A percentile compares a stretch with the other conserved stretches of the same genome.
Conservation (phyloP, 768 basidiomycete species). For the Leccinum subtestaceum region DNA sequence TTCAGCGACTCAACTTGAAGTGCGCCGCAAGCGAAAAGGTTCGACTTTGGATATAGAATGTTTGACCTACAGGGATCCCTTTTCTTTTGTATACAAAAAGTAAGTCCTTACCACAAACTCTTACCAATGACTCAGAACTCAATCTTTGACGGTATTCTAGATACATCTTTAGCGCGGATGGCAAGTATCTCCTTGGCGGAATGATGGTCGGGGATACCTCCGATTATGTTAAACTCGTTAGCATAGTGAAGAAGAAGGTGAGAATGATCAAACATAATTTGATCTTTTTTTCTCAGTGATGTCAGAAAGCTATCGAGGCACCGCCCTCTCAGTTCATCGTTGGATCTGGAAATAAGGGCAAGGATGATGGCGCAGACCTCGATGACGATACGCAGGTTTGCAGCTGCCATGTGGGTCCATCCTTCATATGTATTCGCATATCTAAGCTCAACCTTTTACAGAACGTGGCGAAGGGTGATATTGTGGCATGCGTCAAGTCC, state of each 20-base stretch:
- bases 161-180: slow-evolving; percentile 70
- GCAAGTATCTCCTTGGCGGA: slow-evolving; percentile 68
- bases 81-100: slow-evolving; percentile 71
- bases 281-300: neutral
- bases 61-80: slow-evolving; percentile 69
- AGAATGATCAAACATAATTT: neutral
- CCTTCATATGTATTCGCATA: neutral
- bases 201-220: slow-evolving; percentile 78
- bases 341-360: slow-evolving; percentile 48
- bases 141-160: slow-evolving; percentile 18
- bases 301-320: slow-evolving; percentile 60
- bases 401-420: slow-evolving; percentile 52
- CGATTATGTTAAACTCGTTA: slow-evolving; percentile 68
- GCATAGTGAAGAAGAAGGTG: slow-evolving; percentile 66
- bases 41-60: slow-evolving; percentile 42
- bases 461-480: slow-evolving; percentile 63
- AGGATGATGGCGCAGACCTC: slow-evolving; percentile 60
- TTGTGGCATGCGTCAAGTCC: slow-evolving; percentile 47
- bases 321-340: slow-evolving; percentile 67
- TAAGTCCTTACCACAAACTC: slow-evolving; percentile 7
- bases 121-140: neutral
- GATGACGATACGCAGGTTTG: slow-evolving; percentile 74
- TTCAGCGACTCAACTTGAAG: neutral
- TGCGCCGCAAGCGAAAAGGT: neutral
- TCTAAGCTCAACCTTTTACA: slow-evolving; percentile 20